Base-by-base conservation (phyloP, 768 basidiomycete genomes). In the Auricularia sp. region DNA sequence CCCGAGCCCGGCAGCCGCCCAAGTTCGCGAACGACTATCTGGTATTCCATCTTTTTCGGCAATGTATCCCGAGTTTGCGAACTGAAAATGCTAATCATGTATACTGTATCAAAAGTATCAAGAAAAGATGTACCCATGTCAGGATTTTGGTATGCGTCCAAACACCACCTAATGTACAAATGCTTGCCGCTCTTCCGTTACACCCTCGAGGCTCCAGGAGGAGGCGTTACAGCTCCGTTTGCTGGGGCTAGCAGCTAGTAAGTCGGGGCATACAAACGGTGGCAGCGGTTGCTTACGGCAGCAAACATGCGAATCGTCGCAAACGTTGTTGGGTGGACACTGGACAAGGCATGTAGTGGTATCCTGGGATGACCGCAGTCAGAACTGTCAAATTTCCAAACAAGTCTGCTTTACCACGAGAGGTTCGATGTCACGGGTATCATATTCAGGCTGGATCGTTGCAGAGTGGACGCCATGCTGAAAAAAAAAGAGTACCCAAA, bases 361-460 rank as follows among this genome's bases (percentile, higher is more conserved):
- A 29, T 24, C 24, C 24, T 59, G 24, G 0, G 24, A 35, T 0
- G 29, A 29, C 29, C 29, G 2, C 1, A 24, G 29, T 6, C 24
- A 59, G 56, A 10, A n/a, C 6, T 6, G 33, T 4, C 6, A 0
- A 10, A 35, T 14, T 24, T 10, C 24, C 29, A 3, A 14, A 59
- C 24, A 8, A 42, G 39, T 42, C 39, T 8, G 56, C 24, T 7
- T 1, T 18, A 51, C 47, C 14, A 51, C 5, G 21, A 18, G 47
- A 6, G 56, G 34, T 10, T 59, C 24, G 7, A 33, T 14, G 44
- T 37, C 71, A 75, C 54, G 75, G 78, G 34, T 69, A 68, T 62
- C 79, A 76, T 92, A 92, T 71, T 97, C 94, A 5, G 94, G 94
- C 70, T 97, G 94, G 66, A 97, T 95, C 2, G 94, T 97, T 68